Conservation (phyloP, 306 rosid genomes). For the Castanea crenata region DNA sequence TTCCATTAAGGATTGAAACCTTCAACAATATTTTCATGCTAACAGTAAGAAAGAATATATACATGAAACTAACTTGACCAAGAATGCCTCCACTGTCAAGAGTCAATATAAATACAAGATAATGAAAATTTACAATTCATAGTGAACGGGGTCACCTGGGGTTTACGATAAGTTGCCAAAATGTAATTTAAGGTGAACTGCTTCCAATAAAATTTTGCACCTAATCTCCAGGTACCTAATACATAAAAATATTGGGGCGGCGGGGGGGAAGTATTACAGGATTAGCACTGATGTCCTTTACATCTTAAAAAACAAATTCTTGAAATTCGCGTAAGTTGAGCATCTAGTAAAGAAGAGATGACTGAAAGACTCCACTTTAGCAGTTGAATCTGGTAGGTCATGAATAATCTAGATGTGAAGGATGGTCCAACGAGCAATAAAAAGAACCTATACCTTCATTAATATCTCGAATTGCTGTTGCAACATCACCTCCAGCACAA, state of each 20-base stretch:
- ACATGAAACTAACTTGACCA: not conserved
- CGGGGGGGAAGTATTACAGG: not conserved
- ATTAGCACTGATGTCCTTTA: not conserved
- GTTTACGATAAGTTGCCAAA: conserved; percentile 86
- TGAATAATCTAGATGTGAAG: not conserved
- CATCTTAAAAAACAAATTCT: conserved; percentile 1
- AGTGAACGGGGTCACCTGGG: conserved; percentile 59
- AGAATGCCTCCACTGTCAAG: not conserved
- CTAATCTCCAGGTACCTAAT: not conserved
- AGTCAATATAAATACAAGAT: not conserved
- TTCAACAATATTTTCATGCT: conserved; percentile 31
- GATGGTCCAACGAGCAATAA: conserved; percentile 12
- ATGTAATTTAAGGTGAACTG: conserved; percentile 71
- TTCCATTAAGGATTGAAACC: conserved; percentile 93
- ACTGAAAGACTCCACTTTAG: not conserved
- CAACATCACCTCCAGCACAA: conserved; percentile 97
- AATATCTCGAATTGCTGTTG: conserved; percentile 50
- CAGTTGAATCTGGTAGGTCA: conserved; percentile 3
- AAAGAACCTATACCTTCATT: conserved; percentile 37
- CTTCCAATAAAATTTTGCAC: conserved; percentile 49
- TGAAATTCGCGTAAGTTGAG: not conserved
- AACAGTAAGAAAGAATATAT: conserved; percentile 10
- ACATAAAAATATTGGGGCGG: too few species aligned
- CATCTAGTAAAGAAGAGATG: not conserved
- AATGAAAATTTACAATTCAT: not conserved